Evolutionary conservation across 495 filamentous ascomycete genomes (phyloP).

Genomic region (Cercophora sp.): DNA sequence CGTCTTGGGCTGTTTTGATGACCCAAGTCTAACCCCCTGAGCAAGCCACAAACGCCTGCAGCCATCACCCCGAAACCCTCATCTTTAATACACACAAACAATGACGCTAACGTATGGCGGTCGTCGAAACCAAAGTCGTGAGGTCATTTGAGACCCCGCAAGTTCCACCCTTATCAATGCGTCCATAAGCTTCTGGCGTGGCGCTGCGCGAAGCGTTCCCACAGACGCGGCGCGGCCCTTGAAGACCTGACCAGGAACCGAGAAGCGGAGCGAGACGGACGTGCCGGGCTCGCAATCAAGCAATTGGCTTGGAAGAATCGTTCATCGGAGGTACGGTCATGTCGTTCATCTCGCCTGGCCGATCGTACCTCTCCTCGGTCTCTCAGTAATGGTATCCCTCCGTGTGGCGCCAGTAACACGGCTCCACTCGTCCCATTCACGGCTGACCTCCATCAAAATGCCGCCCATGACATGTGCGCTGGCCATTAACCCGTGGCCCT

Average conservation of each 20-base stretch:
- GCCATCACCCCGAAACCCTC: not conserved
- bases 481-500: constrained; percentile 96
- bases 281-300: too few relatives aligned
- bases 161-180: not conserved
- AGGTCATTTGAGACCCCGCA: too few relatives aligned
- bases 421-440: constrained; percentile 94
- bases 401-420: constrained; percentile 30
- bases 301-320: not conserved
- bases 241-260: not conserved
- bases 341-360: constrained; percentile 22
- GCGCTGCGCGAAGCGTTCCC: too few relatives aligned
- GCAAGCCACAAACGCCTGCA: not conserved
- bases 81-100: not conserved
- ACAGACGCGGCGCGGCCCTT: not conserved
- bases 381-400: constrained; percentile 22
- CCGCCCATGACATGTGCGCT: constrained; percentile 88
- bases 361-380: constrained; percentile 22
- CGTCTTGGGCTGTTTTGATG: too few relatives aligned
- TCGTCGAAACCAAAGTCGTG: too few relatives aligned
- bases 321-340: not conserved
- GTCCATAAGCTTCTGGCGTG: not conserved
- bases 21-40: too few relatives aligned
- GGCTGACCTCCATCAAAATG: constrained; percentile 86
- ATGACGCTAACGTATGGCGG: too few relatives aligned
- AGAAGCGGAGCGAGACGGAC: not conserved